Base-by-base conservation (phyloP, 1,284 basidiomycete species). In the Rhodotorula sp. region DNA sequence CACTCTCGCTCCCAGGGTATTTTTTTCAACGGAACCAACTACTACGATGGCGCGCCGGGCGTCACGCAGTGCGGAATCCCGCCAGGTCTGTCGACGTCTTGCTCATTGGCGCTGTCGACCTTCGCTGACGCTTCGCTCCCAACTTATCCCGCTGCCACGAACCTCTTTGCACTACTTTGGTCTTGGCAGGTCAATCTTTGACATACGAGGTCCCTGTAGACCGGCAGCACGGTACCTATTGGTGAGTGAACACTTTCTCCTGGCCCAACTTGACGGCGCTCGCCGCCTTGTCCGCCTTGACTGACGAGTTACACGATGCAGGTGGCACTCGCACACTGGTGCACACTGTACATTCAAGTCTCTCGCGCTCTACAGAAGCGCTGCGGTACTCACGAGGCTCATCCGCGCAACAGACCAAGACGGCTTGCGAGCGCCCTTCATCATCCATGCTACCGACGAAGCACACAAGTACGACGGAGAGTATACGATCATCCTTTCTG, bases 21-120 rank as follows among this genome's bases (percentile, higher is more conserved):
- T 34, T 74, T 39, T 56, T 71, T 69, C 59, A 64, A 67, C 55
- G 59, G 61, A 5, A 51, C 89, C 0, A 86, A 86, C 47, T 94
- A 90, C 87, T 89, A 87, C 82, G 94, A 98, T 80, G 94, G 94
- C 51, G 92, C 94, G 1, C 81, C 86, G 52, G 87, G 85, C 17
- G 86, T 94, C 59, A 87, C 89, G 2, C 92, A 96, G 83, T 97
- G 94, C 78, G 90, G 91, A 48, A 92, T 95, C 46, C 94, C 94
- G 0, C 86, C 86, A 0, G 89, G 89, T 64, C 22, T 48, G 60
- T 27, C 44, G 17, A n/a, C 22, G 49, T 52, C 10, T 34, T 24
- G 8, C 5, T 22, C 20, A 2, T 34, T n/a, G 19, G 9, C 3
- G 9, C 24, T 19, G 27, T 32, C 4, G 10, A 46, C 17, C 20